These are phyloP conservation scores for Comarum palustre DNA, from an alignment of 306 rosid species.

Conservation along the genomic window DNA sequence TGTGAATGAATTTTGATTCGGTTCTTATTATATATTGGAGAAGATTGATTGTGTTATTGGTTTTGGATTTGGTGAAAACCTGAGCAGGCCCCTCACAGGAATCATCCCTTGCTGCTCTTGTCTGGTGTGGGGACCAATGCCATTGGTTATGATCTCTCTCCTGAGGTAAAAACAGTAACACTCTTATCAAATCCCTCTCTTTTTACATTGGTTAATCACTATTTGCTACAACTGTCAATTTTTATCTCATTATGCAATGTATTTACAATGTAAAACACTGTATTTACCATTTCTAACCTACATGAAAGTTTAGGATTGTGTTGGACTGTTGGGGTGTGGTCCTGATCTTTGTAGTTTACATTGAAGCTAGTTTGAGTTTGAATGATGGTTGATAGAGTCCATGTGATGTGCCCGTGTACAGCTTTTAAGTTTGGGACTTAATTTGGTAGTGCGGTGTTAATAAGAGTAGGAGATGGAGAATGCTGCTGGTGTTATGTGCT, in stretches of 20 bases:
- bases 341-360: too few species aligned
- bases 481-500: background rate
- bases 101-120: constrained; percentile 77
- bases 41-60: background rate
- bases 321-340: background rate
- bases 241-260: background rate
- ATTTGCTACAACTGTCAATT: background rate
- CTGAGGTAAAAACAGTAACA: constrained; percentile 49
- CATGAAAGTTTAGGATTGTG: background rate
- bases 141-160: constrained; percentile 91
- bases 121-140: constrained; percentile 99
- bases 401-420: background rate
- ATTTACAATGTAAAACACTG: too few species aligned
- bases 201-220: background rate
- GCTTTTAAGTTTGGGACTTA: background rate
- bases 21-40: background rate
- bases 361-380: background rate
- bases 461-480: background rate
- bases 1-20: background rate
- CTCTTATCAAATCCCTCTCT: too few species aligned
- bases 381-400: background rate
- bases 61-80: background rate
- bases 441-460: background rate
- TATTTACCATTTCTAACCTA: background rate
- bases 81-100: constrained; percentile 75